Evolutionary conservation across 139 green algal genomes (phyloP).

Genomic region (Coelastrella sp.): DNA sequence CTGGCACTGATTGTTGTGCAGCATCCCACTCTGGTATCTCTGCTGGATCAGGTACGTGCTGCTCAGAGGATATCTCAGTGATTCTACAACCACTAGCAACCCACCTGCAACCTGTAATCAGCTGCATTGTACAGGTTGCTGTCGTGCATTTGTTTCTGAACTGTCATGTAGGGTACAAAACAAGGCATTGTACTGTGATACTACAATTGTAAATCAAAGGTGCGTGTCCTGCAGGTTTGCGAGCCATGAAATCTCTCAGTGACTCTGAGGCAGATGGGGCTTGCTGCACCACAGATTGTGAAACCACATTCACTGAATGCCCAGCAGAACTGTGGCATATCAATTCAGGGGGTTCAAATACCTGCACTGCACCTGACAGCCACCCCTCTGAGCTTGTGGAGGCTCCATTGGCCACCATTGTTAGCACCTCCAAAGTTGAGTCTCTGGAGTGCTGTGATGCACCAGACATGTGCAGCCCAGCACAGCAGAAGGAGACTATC

Average conservation of each 20-base stretch:
- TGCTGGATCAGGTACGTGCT: neutral
- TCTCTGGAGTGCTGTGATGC: neutral
- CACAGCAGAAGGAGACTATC: conserved; percentile 20
- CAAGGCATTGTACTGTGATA: neutral
- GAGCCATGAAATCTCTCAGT: neutral
- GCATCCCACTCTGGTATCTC: neutral
- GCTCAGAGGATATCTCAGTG: no score
- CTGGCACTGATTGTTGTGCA: neutral
- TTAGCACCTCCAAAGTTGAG: neutral
- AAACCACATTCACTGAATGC: neutral
- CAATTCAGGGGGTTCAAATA: neutral
- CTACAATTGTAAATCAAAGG: no score
- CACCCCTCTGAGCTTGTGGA: neutral
- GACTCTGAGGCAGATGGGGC: neutral
- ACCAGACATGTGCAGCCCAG: neutral
- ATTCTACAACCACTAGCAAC: no score
- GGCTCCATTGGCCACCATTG: neutral
- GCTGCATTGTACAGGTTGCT: no score
- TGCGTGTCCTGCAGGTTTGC: neutral
- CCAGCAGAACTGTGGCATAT: neutral
- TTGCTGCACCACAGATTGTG: neutral
- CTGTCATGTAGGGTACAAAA: no score
- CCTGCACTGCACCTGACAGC: neutral
- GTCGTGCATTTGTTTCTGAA: no score
- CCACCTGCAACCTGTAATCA: no score